phyloP scores from a whole-genome alignment of 768 basidiomycete genomes.

The Leccinum disarticulatum region DNA sequence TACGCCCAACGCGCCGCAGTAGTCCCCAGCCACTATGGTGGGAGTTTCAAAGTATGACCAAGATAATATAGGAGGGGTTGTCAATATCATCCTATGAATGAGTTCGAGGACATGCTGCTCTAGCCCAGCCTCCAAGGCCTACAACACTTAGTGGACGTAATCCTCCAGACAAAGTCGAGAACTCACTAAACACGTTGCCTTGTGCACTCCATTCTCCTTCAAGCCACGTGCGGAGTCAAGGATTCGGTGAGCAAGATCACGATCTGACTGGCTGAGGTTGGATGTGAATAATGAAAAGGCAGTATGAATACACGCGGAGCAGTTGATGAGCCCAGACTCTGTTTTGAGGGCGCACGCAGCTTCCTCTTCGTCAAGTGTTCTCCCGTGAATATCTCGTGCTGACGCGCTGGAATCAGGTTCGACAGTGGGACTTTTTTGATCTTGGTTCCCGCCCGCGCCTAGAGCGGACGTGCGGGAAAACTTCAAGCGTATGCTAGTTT shows the following conservation, averaged over 20 bases:
- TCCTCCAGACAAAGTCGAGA: background rate
- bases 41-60: slow-evolving; percentile 66
- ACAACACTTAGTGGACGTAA: slow-evolving; percentile 7
- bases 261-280: slow-evolving; percentile 23
- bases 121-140: slow-evolving; percentile 16
- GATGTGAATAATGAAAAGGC: slow-evolving; percentile 22
- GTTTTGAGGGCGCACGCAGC: slow-evolving; percentile 48
- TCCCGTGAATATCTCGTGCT: slow-evolving; percentile 40
- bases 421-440: slow-evolving; percentile 10
- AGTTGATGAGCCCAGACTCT: slow-evolving; percentile 33
- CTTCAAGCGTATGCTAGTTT: slow-evolving; percentile 59
- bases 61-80: slow-evolving; percentile 55
- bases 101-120: slow-evolving; percentile 31
- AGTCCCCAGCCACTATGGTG: slow-evolving; percentile 55
- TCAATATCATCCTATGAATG: slow-evolving; percentile 44
- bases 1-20: slow-evolving; percentile 57
- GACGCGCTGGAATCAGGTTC: slow-evolving; percentile 18
- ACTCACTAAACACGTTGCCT: slow-evolving; percentile 34
- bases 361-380: slow-evolving; percentile 38
- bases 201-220: slow-evolving; percentile 29
- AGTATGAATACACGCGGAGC: slow-evolving; percentile 29
- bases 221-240: slow-evolving; percentile 15
- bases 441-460: slow-evolving; percentile 18
- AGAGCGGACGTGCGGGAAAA: slow-evolving; percentile 24
- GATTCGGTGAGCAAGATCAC: slow-evolving; percentile 16